Evolutionary conservation across 345 rosid genomes (phyloP), one percentile per base, ranked within the genome.

Genomic region (Eucalyptus sp.): DNA sequence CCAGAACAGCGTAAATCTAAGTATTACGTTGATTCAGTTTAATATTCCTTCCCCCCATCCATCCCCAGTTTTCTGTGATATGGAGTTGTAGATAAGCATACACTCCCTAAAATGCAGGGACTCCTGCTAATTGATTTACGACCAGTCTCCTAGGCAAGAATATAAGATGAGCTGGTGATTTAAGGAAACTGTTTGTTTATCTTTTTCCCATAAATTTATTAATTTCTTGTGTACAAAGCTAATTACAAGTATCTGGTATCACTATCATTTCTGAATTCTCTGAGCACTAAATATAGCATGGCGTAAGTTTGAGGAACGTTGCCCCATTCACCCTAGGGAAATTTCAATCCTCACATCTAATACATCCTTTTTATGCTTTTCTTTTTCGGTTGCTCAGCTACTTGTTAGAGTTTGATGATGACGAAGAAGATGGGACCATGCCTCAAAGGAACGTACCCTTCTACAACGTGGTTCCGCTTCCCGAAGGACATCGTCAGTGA

Each of bases 361-460:
- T 25, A 60, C 54, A 18, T 76, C n/a, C 16, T 49, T 33, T 29
- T 88, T 48, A 18, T 64, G 48, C 84, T 49, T 58, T 50, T 56
- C 12, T 87, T 89, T 58, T 87, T 86, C 81, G 81, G 43, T 87
- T 90, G 90, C 20, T 54, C 92, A 97, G 99, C 87, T 97, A 97
- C 91, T 88, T 97, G 89, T 93, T 97, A 87, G 99, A 97, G 91
- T 97, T 97, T 46, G 99, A 98, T 33, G 99, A 97, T 16, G 99
- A 98, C 4, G 99, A 98, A 86, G 99, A 98, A 93, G 98, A 98
- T 18, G 99, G 99, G 91, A 93, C 97, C 62, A 90, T 97, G 92
- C 99, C 99, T 48, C 95, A 95, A 92, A 95, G 99, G 92, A 91
- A 92, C 1, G 99, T 98, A 18, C 97, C 99, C 20, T 97, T 95